phyloP scores from a whole-genome alignment of 208 protist genomes.

The Polymyxa betae region DNA sequence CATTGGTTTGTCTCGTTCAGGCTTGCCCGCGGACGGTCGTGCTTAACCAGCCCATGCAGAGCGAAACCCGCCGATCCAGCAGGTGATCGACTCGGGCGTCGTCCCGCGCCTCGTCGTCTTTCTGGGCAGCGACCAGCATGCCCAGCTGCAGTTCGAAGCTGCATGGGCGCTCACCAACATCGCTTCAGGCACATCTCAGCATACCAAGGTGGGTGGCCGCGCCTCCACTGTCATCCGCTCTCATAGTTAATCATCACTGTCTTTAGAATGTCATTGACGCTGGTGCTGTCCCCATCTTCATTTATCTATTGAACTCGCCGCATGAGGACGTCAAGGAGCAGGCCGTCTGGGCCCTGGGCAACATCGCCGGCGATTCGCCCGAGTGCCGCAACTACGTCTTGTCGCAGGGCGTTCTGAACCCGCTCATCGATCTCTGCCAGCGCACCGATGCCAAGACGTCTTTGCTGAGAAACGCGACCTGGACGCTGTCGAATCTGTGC shows the following conservation, averaged over 20 bases:
- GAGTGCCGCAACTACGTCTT: conserved; percentile 88
- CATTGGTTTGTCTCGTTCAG: conserved; percentile 71
- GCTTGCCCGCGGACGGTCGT: background rate
- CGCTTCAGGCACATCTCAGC: conserved; percentile 90
- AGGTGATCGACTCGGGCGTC: conserved; percentile 86
- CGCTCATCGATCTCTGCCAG: conserved; percentile 74
- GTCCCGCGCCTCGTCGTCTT: conserved; percentile 90
- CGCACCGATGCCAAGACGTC: conserved; percentile 65
- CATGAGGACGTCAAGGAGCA: conserved; percentile 93
- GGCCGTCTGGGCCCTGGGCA: conserved; percentile 97
- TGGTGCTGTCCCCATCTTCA: conserved; percentile 91
- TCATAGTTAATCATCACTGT: too few relatives aligned
- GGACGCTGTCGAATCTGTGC: conserved; percentile 97
- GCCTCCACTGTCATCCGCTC: background rate
- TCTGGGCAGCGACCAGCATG: conserved; percentile 77
- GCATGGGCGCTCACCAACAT: conserved; percentile 99
- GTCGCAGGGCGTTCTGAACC: conserved; percentile 75
- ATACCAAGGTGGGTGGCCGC: conserved; percentile 77
- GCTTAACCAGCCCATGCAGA: conserved; percentile 70
- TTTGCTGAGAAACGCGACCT: conserved; percentile 90
- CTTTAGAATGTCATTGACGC: conserved; percentile 80
- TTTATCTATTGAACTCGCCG: conserved; percentile 85
- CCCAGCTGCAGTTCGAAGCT: conserved; percentile 90
- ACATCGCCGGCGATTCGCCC: conserved; percentile 95
- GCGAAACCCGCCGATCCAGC: conserved; percentile 89